These are phyloP conservation scores for Hibiscus trionum DNA, from an alignment of 345 rosid genomes.

Conservation along the genomic window DNA sequence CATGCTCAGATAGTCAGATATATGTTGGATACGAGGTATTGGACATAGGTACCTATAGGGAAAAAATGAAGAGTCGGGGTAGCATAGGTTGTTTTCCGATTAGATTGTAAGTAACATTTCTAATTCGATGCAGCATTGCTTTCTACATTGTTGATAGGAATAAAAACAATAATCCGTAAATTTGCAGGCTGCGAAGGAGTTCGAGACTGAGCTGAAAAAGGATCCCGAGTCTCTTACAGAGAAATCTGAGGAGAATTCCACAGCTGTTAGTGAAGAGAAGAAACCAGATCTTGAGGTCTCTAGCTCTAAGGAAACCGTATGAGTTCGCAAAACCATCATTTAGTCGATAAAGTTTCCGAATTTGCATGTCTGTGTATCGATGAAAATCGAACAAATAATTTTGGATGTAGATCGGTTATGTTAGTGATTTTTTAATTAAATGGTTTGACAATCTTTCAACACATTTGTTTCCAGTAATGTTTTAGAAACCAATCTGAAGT, in stretches of 20 bases:
- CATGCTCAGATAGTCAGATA: neutral
- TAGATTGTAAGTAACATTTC: neutral
- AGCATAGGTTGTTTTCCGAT: too few species aligned
- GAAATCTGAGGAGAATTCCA: slow-evolving; percentile 29
- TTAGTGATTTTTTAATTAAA: neutral
- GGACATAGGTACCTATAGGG: neutral
- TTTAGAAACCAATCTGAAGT: neutral
- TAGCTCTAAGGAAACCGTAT: slow-evolving; percentile 65
- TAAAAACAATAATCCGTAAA: neutral
- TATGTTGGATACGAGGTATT: neutral
- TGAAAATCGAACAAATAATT: slow-evolving; percentile 15
- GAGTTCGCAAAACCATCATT: slow-evolving; percentile 25
- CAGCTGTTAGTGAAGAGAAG: slow-evolving; percentile 36
- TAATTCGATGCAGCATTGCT: neutral
- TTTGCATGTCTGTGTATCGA: neutral
- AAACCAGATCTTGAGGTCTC: slow-evolving; percentile 40
- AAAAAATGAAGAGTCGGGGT: too few species aligned
- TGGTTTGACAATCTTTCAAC: neutral
- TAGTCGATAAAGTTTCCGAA: slow-evolving; percentile 6
- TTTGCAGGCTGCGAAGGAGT: slow-evolving; percentile 93
- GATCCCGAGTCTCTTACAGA: slow-evolving; percentile 50
- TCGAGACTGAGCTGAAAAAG: slow-evolving; percentile 88
- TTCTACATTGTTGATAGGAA: neutral
- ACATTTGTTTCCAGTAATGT: neutral
- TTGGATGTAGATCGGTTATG: slow-evolving; percentile 13